Evolutionary conservation across 257 asterid genomes (phyloP), one percentile per base, ranked within the genome.

Genomic region (Penstemon eatonii): DNA sequence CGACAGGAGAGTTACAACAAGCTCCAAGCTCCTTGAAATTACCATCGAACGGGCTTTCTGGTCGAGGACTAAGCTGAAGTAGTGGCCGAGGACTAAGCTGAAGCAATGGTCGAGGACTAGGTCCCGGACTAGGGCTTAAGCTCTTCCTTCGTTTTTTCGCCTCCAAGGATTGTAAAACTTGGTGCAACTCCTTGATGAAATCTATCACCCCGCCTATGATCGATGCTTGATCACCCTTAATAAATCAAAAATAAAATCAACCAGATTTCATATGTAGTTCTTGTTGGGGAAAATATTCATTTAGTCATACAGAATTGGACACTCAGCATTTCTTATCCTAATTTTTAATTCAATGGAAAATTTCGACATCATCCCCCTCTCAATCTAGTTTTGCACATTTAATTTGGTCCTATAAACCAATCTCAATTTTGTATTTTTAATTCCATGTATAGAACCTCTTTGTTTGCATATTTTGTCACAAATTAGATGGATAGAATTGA

Each of bases 211-310:
- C 99, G 13, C 96, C 91, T 65, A 94, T 86, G 4, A 94, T 87
- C 12, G 97, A 94, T 15, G 99, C 99, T 85, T 94, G 99, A 76
- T 94, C 99, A 7, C 96, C 90, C 99, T 90, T 70, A 42, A 25
- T 6, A 25, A 13, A 8, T n/a, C 41, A 61, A 50, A 0, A 12
- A 49, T 49, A 4, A 49, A 12, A 49, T 9, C 13, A 3, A 49
- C 8, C 1, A 49, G 15, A 49, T 7, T 9, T 46, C 7, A 46
- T 6, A 46, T 46, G 8, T 12, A 52, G 5, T 13, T n/a, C 2
- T 7, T 51, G 6, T 51, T 25, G 33, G 33, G 33, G 2, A 2
- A 25, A 25, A 25, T 1, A 25, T 25, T 1, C 33, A 25, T 25
- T 25, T 25, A 25, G 33, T 25, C 2, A 25, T 25, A 25, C 33